Conservation (phyloP, 2,329 filamentous ascomycete species). For the Atkinsonella texensis region DNA sequence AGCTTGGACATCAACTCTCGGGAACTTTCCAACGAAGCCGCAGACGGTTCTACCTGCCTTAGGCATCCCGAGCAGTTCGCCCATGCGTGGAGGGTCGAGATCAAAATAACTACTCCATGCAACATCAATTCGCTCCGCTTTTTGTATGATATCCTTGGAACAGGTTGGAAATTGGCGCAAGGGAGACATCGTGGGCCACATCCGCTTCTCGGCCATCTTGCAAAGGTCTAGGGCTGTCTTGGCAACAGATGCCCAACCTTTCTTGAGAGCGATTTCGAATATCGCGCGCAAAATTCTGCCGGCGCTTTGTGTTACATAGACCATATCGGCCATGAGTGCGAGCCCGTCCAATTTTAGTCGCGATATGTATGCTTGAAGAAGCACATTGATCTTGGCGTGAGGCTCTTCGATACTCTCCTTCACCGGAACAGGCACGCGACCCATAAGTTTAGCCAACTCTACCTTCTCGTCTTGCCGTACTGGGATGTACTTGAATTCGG, state of each 20-base stretch:
- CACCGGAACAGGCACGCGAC: slow-evolving; percentile 84
- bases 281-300: slow-evolving; percentile 91
- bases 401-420: slow-evolving; percentile 97
- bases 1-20: slow-evolving; percentile 81
- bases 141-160: slow-evolving; percentile 74
- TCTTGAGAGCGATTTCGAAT: slow-evolving; percentile 95
- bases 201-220: slow-evolving; percentile 98
- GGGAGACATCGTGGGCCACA: slow-evolving; percentile 99
- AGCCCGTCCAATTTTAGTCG: slow-evolving; percentile 86
- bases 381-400: slow-evolving; percentile 94
- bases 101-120: slow-evolving; percentile 92
- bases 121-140: slow-evolving; percentile 90
- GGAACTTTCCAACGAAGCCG: slow-evolving; percentile 80
- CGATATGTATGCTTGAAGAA: slow-evolving; percentile 93
- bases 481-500: slow-evolving; percentile 98
- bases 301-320: slow-evolving; percentile 96
- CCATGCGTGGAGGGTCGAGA: slow-evolving; percentile 91
- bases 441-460: slow-evolving; percentile 82
- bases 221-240: slow-evolving; percentile 89
- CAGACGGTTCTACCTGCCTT: slow-evolving; percentile 81
- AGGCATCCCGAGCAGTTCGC: slow-evolving; percentile 81
- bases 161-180: slow-evolving; percentile 80
- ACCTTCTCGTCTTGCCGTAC: slow-evolving; percentile 96
- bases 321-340: slow-evolving; percentile 94
- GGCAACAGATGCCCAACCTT: slow-evolving; percentile 88